Evolutionary conservation across 768 basidiomycete species (phyloP).

Genomic region (Boletus rubroflammeus): DNA sequence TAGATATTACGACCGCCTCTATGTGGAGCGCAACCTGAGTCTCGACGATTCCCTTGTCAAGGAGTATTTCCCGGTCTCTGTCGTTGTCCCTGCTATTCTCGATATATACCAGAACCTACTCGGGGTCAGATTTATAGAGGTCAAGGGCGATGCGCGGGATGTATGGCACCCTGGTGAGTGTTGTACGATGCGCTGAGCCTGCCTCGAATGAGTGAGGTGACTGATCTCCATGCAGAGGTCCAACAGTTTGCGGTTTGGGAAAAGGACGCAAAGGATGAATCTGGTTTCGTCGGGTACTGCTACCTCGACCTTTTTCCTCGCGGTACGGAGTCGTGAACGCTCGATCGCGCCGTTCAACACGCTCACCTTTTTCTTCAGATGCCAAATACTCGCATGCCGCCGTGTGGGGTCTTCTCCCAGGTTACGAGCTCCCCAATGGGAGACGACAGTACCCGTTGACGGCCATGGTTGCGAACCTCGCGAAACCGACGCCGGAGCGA

Average conservation of each 20-base stretch:
- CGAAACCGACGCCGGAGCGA: conserved; percentile 76
- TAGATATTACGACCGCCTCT: conserved; percentile 38
- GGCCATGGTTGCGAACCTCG: conserved; percentile 89
- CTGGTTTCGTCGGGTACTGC: conserved; percentile 79
- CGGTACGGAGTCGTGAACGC: conserved; percentile 37
- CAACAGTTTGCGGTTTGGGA: conserved; percentile 87
- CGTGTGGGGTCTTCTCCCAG: conserved; percentile 73
- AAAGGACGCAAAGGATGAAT: conserved; percentile 62
- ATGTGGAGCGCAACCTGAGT: conserved; percentile 59
- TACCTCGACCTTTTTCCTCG: conserved; percentile 88
- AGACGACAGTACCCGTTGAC: conserved; percentile 68
- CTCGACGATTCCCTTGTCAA: conserved; percentile 79
- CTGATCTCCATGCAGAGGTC: conserved; percentile 48
- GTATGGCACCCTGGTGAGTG: conserved; percentile 78
- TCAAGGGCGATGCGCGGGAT: conserved; percentile 52
- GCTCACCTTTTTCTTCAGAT: conserved; percentile 36
- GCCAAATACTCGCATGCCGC: conserved; percentile 85
- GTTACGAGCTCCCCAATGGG: conserved; percentile 55
- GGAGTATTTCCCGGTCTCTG: conserved; percentile 84
- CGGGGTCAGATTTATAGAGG: conserved; percentile 60
- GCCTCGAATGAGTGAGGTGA: neutral
- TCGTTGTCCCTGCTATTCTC: conserved; percentile 79
- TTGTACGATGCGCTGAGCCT: neutral
- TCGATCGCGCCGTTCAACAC: neutral
- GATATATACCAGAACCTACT: conserved; percentile 81